A percentile compares a stretch with the other conserved stretches of the same genome.
phyloP scores from a whole-genome alignment of 306 rosid species.

The Quercus aquifolioides region DNA sequence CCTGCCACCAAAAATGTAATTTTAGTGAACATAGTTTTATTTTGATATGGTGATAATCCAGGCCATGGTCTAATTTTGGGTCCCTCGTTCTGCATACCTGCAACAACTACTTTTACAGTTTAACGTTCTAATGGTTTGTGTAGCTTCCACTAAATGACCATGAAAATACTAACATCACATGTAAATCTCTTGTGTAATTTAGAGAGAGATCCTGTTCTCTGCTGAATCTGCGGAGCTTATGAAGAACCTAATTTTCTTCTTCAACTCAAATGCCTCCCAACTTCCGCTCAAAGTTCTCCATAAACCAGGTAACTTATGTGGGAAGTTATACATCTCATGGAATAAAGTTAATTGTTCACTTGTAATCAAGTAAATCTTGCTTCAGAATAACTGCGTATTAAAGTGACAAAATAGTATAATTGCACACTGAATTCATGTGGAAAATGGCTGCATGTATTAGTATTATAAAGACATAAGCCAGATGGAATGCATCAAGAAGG shows the following conservation, averaged over 20 bases:
- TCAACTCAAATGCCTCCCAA: constrained; percentile 38
- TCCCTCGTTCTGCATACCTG: neutral
- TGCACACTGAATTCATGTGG: too few relatives aligned
- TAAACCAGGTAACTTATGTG: constrained; percentile 44
- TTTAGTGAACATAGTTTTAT: neutral
- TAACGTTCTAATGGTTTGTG: neutral
- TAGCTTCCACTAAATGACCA: neutral
- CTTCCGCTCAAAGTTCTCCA: constrained; percentile 60
- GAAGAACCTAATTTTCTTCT: constrained; percentile 61
- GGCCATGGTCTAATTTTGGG: neutral
- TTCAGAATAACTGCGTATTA: too few relatives aligned
- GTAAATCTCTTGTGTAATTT: constrained; percentile 7
- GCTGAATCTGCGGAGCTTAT: constrained; percentile 67
- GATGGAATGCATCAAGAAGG: too few relatives aligned
- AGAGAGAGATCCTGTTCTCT: constrained; percentile 76
- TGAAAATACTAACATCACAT: neutral
- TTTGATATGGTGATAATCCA: neutral
- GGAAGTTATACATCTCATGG: neutral
- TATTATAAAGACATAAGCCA: too few relatives aligned
- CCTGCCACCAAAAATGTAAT: neutral
- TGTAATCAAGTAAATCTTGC: neutral
- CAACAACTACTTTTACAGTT: neutral
- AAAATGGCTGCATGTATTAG: too few relatives aligned
- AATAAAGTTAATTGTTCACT: neutral
- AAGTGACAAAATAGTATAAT: too few relatives aligned